A percentile compares a stretch with the other conserved stretches of the same genome.
Conservation (phyloP, 306 rosid species). For the Gleditsia sinensis region DNA sequence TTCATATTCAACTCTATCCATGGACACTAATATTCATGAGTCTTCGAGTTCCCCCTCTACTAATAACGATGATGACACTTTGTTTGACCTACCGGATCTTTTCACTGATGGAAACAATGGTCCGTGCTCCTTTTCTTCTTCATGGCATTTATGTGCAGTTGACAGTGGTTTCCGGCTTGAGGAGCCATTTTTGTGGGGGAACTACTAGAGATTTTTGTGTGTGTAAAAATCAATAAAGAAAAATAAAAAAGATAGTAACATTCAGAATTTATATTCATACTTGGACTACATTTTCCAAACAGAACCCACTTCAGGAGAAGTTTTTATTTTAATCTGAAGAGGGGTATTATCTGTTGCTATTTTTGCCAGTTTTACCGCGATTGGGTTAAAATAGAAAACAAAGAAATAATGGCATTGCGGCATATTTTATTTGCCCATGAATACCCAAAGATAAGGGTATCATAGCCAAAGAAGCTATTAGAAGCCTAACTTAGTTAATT, state of each 20-base stretch:
- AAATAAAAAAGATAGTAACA: not conserved
- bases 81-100: slow-evolving; percentile 93
- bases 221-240: not conserved
- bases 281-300: slow-evolving; percentile 23
- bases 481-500: too few relatives aligned
- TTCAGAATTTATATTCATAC: slow-evolving; percentile 1
- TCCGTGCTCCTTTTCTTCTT: slow-evolving; percentile 48
- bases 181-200: slow-evolving; percentile 74
- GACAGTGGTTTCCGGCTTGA: slow-evolving; percentile 60
- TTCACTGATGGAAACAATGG: slow-evolving; percentile 48
- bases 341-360: slow-evolving; percentile 21
- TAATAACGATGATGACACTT: slow-evolving; percentile 56
- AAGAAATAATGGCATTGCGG: too few relatives aligned
- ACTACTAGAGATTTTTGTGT: slow-evolving; percentile 7
- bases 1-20: slow-evolving; percentile 32
- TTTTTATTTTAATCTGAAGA: not conserved
- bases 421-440: not conserved
- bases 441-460: slow-evolving; percentile 11
- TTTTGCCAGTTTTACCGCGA: slow-evolving; percentile 31
- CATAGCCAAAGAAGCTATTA: slow-evolving; percentile 21
- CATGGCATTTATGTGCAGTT: slow-evolving; percentile 68
- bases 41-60: slow-evolving; percentile 43
- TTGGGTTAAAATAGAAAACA: not conserved
- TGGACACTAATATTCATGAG: slow-evolving; percentile 39
- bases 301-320: slow-evolving; percentile 18